Evolutionary conservation across 2,329 filamentous ascomycete species (phyloP), one percentile per base, ranked within the genome.

Genomic region (Calycina herbarum): DNA sequence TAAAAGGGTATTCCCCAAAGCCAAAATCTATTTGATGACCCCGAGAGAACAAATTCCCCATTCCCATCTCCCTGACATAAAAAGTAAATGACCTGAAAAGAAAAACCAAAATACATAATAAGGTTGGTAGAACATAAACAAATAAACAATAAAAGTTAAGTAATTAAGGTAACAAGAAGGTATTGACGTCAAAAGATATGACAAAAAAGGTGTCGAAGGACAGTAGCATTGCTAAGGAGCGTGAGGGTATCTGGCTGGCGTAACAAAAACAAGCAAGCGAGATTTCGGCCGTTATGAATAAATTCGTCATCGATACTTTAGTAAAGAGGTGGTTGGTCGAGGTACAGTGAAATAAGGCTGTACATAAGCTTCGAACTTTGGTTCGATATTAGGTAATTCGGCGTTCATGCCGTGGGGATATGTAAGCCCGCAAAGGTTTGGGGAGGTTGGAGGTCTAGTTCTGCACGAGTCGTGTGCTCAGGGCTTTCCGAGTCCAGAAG

Each of bases 401-500:
- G 60, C 60, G n/a, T 31, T 62, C 10, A 31, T 38, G 54, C 35
- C 31, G 48, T n/a, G 51, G 31, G 48, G 33, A 42, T 40, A 33
- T 63, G 38, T 11, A 54, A 58, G 42, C 31, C 51, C 61, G 31
- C 48, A n/a, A 57, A 62, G 17, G 13, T 54, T 62, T 13, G 31
- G 10, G 31, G 20, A 17, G 17, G 27, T 51, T 15, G 20, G 35
- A 31, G 42, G 17, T 48, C 42, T 33, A 51, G 29, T 59, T 15
- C 42, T n/a, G 45, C 42, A 51, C 40, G 24, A 57, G 62, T 27
- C 20, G 56, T 35, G 27, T 31, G 13, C 5, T 57, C 15, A 73
- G 27, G 69, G 64, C 65, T 72, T 69, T 24, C 73, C 73, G 24
- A 76, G 64, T 45, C 69, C 69, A 17, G 69, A 70, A 8, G 75